A percentile compares a stretch with the other conserved stretches of the same genome.
phyloP scores from a whole-genome alignment of 2,329 filamentous ascomycete species.

The Fusarium sublunatum region DNA sequence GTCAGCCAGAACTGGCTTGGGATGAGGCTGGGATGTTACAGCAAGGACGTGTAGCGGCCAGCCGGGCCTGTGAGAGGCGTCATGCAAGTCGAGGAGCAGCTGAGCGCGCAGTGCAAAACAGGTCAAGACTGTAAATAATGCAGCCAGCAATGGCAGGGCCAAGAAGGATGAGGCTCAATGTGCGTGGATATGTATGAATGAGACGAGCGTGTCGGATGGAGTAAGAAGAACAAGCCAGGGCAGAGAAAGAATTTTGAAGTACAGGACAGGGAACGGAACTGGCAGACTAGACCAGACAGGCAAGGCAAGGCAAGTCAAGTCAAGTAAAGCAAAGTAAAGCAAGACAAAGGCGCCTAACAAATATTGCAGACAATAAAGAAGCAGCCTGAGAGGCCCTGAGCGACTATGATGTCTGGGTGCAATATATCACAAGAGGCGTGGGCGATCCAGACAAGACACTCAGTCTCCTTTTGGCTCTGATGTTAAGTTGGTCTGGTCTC shows the following conservation, averaged over 20 bases:
- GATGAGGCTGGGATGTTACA: slow-evolving; percentile 47
- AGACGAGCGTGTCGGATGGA: slow-evolving; percentile 49
- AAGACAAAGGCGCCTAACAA: slow-evolving; percentile 27
- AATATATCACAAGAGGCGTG: slow-evolving; percentile 39
- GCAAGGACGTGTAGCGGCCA: slow-evolving; percentile 47
- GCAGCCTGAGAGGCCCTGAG: slow-evolving; percentile 3
- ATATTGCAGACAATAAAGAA: slow-evolving; percentile 9
- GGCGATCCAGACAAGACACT: slow-evolving; percentile 40
- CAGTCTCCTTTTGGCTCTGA: slow-evolving; percentile 50
- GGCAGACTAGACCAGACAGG: slow-evolving; percentile 9
- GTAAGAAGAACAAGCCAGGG: slow-evolving; percentile 46
- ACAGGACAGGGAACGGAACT: neutral
- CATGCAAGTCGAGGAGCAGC: slow-evolving; percentile 41
- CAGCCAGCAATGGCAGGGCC: slow-evolving; percentile 13
- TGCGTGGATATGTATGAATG: slow-evolving; percentile 40
- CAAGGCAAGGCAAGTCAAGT: slow-evolving; percentile 36
- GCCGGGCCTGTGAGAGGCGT: slow-evolving; percentile 45
- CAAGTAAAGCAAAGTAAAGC: slow-evolving; percentile 33
- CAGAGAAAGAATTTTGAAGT: slow-evolving; percentile 49
- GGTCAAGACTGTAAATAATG: slow-evolving; percentile 26
- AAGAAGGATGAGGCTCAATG: slow-evolving; percentile 38
- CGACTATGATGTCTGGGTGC: slow-evolving; percentile 18
- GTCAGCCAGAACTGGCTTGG: slow-evolving; percentile 45
- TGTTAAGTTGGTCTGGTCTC: slow-evolving; percentile 42
- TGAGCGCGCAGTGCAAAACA: slow-evolving; percentile 31